Conservation (phyloP, 305 asterid genomes). For the Plantago coronopus region DNA sequence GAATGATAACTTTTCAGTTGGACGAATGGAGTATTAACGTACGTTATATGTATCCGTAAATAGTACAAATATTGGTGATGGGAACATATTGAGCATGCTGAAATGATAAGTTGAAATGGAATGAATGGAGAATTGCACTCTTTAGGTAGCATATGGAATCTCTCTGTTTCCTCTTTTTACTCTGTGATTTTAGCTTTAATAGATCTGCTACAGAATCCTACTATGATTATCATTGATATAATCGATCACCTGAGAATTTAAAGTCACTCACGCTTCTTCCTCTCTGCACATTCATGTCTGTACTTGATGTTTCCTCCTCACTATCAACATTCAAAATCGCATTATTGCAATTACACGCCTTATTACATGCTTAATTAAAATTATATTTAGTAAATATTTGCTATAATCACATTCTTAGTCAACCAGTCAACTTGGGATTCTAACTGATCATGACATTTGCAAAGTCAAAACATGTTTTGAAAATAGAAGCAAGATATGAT, state of each 20-base stretch:
- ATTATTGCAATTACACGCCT: slow-evolving; percentile 21
- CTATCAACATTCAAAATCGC: slow-evolving; percentile 25
- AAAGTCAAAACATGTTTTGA: background rate
- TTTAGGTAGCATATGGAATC: slow-evolving; percentile 28
- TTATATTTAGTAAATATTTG: too few relatives aligned
- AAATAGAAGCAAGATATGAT: background rate
- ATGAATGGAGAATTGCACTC: slow-evolving; percentile 16
- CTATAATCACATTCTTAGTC: background rate
- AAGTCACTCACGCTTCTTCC: slow-evolving; percentile 18
- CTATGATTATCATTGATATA: slow-evolving; percentile 13
- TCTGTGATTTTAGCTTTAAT: background rate
- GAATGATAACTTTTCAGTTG: too few relatives aligned
- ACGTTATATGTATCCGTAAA: too few relatives aligned
- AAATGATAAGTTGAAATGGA: slow-evolving; percentile 25
- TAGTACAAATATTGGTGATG: background rate
- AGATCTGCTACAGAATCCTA: slow-evolving; percentile 29
- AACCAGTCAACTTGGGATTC: background rate
- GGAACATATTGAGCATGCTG: slow-evolving; percentile 33
- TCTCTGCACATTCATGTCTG: slow-evolving; percentile 12
- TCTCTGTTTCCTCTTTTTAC: background rate
- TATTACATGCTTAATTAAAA: too few relatives aligned
- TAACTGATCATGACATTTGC: too few relatives aligned
- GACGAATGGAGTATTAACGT: too few relatives aligned
- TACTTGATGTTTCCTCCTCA: slow-evolving; percentile 23
- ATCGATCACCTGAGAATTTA: slow-evolving; percentile 2